phyloP scores from a whole-genome alignment of 1,139 yeast species.

The Fermentozyma sake region DNA sequence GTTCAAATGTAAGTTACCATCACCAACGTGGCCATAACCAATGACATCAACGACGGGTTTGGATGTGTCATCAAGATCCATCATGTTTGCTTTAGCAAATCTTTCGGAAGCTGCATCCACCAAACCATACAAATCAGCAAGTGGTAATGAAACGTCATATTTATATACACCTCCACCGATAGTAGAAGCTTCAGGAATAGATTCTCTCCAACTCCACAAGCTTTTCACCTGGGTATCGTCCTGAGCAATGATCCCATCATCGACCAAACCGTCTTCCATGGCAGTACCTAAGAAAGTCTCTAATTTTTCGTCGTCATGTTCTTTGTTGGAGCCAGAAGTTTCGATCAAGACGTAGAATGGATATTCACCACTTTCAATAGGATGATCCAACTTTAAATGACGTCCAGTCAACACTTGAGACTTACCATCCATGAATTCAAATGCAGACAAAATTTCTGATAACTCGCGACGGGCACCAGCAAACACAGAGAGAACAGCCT shows the following conservation, averaged over 20 bases:
- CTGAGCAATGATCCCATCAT: conserved; percentile 93
- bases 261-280: conserved; percentile 79
- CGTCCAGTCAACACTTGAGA: conserved; percentile 64
- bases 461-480: conserved; percentile 74
- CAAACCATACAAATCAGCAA: conserved; percentile 70
- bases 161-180: conserved; percentile 92
- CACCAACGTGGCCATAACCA: conserved; percentile 97
- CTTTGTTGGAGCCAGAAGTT: conserved; percentile 89
- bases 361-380: conserved; percentile 68
- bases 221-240: conserved; percentile 81
- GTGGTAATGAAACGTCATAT: conserved; percentile 90
- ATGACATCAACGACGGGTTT: conserved; percentile 81
- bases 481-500: conserved; percentile 78
- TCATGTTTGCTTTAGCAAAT: conserved; percentile 52
- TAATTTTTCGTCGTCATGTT: conserved; percentile 73
- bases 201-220: conserved; percentile 95
- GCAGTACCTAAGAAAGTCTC: conserved; percentile 77
- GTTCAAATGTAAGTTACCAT: conserved; percentile 89
- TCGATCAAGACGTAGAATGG: conserved; percentile 91
- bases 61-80: conserved; percentile 59
- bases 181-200: conserved; percentile 84
- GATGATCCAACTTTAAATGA: conserved; percentile 58
- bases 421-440: conserved; percentile 86
- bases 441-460: conserved; percentile 85
- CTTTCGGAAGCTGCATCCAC: conserved; percentile 68